Base-by-base conservation (phyloP, 1,139 yeast genomes). In the Zhuliangozyma blackwelliae region DNA sequence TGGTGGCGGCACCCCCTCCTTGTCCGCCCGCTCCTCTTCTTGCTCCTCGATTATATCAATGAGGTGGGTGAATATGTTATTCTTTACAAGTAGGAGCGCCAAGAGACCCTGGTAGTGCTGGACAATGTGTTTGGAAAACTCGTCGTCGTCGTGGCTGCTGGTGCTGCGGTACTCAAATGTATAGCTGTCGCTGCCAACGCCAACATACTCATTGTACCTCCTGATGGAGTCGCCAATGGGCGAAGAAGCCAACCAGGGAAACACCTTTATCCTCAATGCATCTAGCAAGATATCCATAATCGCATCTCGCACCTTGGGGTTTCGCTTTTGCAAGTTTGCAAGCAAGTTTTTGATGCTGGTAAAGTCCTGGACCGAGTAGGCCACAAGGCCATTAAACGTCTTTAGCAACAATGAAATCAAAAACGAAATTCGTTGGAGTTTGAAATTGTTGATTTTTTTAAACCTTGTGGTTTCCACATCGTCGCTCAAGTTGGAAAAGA, bases 321-420 rank as follows among this genome's bases (percentile, higher is more conserved):
- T 68, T 1, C 84, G 83, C 38, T 80, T 77, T 23, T 68, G 66
- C 37, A 90, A 61, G 52, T 90, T 82, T 28, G 72, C 64, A 2
- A 90, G 62, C 27, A 92, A 63, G 39, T 79, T 78, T 31, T 63
- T 64, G 13, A 92, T 50, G 25, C 83, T 74, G 37, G 68, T 68
- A 48, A 79, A 83, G 40, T 77, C 60, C 46, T 81, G 68, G 39
- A 75, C 68, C 0, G 87, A 72, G 48, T 82, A 75, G 7, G 84
- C 75, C 46, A 84, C 72, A 10, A 89, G 54, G 0, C 98, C 98
- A 13, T 85, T 72, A 79, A 94, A 84, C 33, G 79, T 74, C 43
- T 86, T 83, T 35, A 92, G 59, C 23, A 87, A 60, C 3, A 75
- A 57, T 0, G 86, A 65, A 3, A 90, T 58, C 10, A 87, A 66